Evolutionary conservation across 1,284 basidiomycete genomes (phyloP).

Genomic region (Heterobasidion annosum): DNA sequence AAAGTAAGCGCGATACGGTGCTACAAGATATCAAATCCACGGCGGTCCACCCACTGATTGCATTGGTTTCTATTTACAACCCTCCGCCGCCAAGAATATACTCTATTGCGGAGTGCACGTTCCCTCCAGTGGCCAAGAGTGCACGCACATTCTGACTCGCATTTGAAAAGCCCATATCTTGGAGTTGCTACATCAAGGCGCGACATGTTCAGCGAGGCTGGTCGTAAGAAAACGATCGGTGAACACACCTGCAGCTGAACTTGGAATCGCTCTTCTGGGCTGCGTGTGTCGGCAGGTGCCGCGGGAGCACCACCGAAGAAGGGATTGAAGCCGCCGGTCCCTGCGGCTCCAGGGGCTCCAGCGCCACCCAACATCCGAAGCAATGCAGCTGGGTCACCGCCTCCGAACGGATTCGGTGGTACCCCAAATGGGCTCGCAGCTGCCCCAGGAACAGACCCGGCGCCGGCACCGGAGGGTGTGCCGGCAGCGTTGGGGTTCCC

Average conservation of each 20-base stretch:
- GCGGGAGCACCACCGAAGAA: slow-evolving; percentile 22
- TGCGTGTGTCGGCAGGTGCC: slow-evolving; percentile 55
- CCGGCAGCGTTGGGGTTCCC: slow-evolving; percentile 23
- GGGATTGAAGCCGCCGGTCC: slow-evolving; percentile 13
- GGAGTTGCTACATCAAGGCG: slow-evolving; percentile 53
- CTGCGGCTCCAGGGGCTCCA: slow-evolving; percentile 13
- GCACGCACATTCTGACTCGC: slow-evolving; percentile 86
- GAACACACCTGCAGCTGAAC: slow-evolving; percentile 65
- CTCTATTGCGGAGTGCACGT: slow-evolving; percentile 85
- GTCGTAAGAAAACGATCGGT: background rate
- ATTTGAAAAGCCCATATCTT: slow-evolving; percentile 83
- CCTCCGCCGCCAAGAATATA: slow-evolving; percentile 81
- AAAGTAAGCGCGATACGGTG: background rate
- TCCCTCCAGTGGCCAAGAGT: slow-evolving; percentile 79
- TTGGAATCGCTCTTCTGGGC: slow-evolving; percentile 85
- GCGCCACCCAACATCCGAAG: slow-evolving; percentile 10
- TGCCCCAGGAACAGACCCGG: slow-evolving; percentile 15
- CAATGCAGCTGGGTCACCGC: slow-evolving; percentile 8
- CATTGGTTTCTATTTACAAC: slow-evolving; percentile 16
- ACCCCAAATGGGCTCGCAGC: slow-evolving; percentile 8
- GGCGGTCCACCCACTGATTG: background rate
- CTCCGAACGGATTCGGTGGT: slow-evolving; percentile 9
- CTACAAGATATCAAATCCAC: background rate
- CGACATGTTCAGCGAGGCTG: background rate
- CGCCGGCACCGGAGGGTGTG: slow-evolving; percentile 12